phyloP scores from a whole-genome alignment of 176 grass and related monocot species.

The Phyllostachys edulis region DNA sequence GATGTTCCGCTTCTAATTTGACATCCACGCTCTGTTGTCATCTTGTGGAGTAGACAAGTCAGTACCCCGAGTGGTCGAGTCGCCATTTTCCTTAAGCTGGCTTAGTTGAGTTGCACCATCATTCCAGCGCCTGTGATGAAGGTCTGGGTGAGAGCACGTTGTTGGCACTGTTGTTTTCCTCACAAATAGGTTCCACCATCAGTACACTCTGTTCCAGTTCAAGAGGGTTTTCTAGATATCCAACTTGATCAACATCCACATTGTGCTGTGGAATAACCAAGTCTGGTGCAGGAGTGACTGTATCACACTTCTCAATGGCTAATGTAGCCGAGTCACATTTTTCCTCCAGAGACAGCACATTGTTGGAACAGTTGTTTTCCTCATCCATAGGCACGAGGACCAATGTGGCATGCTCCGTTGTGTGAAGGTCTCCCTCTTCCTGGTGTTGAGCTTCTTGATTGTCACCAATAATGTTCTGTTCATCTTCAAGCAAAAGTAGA shows the following conservation, averaged over 20 bases:
- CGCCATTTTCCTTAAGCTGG: neutral
- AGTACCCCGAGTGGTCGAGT: neutral
- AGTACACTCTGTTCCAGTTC: conserved; percentile 26
- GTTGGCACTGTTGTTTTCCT: conserved; percentile 10
- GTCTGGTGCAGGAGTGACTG: conserved; percentile 9
- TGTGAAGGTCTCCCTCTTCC: conserved; percentile 38
- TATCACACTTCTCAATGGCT: conserved; percentile 18
- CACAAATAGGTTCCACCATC: conserved; percentile 30
- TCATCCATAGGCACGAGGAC: conserved; percentile 22
- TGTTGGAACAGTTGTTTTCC: conserved; percentile 18
- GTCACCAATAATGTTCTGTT: conserved; percentile 20
- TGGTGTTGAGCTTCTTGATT: conserved; percentile 39
- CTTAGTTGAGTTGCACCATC: neutral
- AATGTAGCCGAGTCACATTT: conserved; percentile 19
- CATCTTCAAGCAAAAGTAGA: conserved; percentile 29
- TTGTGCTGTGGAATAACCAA: conserved; percentile 3
- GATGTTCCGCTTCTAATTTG: conserved; percentile 12
- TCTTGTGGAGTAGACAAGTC: neutral
- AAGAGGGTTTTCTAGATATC: conserved; percentile 18
- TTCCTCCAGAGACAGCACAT: conserved; percentile 13
- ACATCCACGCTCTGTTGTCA: conserved; percentile 3
- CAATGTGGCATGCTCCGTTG: conserved; percentile 25
- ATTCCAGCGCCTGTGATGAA: conserved; percentile 4
- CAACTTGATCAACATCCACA: conserved; percentile 34
- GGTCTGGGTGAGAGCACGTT: neutral